These are phyloP conservation scores for Croton laevigatus DNA, from an alignment of 441 rosid genomes.

Conservation along the genomic window DNA sequence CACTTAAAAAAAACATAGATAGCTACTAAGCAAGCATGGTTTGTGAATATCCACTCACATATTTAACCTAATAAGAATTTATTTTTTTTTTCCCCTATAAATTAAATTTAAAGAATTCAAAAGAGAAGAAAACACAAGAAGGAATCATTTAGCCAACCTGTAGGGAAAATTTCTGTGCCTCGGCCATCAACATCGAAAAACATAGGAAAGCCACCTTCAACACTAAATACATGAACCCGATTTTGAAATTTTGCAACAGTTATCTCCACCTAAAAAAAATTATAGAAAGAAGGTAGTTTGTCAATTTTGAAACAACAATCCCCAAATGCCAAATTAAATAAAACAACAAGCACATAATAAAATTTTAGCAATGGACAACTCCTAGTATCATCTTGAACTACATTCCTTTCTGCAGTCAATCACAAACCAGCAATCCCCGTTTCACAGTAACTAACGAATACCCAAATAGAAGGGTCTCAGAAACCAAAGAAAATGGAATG, in stretches of 20 bases:
- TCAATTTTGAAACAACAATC: too few species aligned
- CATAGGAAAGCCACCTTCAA: slow-evolving; percentile 84
- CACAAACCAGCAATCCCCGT: neutral
- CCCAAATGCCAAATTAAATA: neutral
- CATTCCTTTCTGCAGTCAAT: neutral
- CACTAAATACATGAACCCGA: slow-evolving; percentile 63
- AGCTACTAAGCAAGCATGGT: neutral
- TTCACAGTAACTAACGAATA: neutral
- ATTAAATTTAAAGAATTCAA: neutral
- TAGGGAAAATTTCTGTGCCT: slow-evolving; percentile 72
- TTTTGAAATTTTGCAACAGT: slow-evolving; percentile 79
- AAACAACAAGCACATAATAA: too few species aligned
- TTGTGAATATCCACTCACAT: neutral
- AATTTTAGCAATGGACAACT: neutral
- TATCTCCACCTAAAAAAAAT: slow-evolving; percentile 65
- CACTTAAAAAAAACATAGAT: neutral
- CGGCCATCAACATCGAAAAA: slow-evolving; percentile 91
- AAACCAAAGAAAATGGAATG: neutral
- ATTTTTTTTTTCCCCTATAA: neutral
- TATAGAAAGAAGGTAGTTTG: neutral
- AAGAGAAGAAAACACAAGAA: neutral
- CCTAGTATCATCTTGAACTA: neutral
- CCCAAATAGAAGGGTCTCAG: neutral
- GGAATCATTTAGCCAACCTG: slow-evolving; percentile 42
- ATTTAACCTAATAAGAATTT: neutral